phyloP scores from a whole-genome alignment of 768 basidiomycete species.

The Podaxis mareebaensis region DNA sequence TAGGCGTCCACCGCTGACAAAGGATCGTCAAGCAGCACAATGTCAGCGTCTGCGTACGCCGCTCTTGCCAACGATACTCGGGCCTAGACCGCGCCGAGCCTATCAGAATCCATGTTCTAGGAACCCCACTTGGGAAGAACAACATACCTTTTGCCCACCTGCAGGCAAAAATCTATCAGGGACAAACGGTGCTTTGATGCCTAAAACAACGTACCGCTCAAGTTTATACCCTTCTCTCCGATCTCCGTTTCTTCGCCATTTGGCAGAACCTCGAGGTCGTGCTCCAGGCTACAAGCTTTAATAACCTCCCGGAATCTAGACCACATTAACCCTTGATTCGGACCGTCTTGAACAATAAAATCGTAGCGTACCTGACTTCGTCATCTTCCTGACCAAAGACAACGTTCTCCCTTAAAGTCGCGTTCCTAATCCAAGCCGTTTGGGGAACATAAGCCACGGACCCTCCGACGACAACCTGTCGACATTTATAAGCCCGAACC shows the following conservation, averaged over 20 bases:
- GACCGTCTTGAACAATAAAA: not conserved
- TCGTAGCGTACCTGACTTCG: constrained; percentile 43
- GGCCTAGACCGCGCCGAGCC: constrained; percentile 39
- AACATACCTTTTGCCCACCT: constrained; percentile 40
- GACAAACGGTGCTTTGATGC: not conserved
- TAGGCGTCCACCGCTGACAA: constrained; percentile 79
- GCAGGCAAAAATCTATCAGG: not conserved
- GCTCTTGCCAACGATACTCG: constrained; percentile 78
- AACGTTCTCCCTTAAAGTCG: constrained; percentile 73
- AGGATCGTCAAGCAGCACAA: constrained; percentile 82
- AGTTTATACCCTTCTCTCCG: constrained; percentile 76
- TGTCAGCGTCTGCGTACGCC: constrained; percentile 70
- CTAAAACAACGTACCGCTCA: constrained; percentile 45
- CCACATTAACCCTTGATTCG: not conserved
- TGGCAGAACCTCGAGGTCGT: constrained; percentile 71
- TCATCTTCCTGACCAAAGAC: constrained; percentile 70
- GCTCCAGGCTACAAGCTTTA: constrained; percentile 65
- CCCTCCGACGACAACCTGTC: constrained; percentile 27
- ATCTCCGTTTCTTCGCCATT: constrained; percentile 71
- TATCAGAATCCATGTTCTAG: not conserved
- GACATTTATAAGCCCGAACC: not conserved
- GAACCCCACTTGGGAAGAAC: not conserved
- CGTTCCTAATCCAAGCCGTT: constrained; percentile 65
- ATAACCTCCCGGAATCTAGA: constrained; percentile 54
- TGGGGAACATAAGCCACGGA: constrained; percentile 61